A percentile compares a stretch with the other conserved stretches of the same genome.
Conservation (phyloP, 805 yeast species). For the Zygoascus ofunaensis region DNA sequence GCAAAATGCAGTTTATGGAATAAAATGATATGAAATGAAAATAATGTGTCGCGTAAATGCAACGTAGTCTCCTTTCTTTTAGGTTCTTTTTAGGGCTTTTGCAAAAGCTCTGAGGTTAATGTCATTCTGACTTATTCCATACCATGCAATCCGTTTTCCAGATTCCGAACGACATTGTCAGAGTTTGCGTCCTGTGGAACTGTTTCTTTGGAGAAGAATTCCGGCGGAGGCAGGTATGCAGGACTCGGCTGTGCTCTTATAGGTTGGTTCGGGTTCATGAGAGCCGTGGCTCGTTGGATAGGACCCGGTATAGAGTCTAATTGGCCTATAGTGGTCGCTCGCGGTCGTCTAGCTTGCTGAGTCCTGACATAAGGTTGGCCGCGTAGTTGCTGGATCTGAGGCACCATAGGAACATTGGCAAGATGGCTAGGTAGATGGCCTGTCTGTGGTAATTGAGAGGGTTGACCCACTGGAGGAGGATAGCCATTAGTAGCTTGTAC, state of each 20-base stretch:
- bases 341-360: slow-evolving; percentile 20
- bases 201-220: slow-evolving; percentile 7
- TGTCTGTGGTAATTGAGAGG: no score
- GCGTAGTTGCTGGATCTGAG: slow-evolving; percentile 2
- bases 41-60: no score
- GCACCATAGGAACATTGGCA: background rate
- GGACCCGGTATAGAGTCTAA: slow-evolving; percentile 33
- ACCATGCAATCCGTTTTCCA: slow-evolving; percentile 24
- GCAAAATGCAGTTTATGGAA: no score
- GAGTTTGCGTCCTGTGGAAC: slow-evolving; percentile 1
- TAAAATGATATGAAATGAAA: no score
- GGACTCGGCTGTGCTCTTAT: slow-evolving; percentile 34
- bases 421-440: no score
- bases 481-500: no score
- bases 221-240: slow-evolving; percentile 34
- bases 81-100: no score
- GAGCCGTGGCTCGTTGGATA: slow-evolving; percentile 34
- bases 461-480: no score
- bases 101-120: no score
- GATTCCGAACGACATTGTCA: slow-evolving; percentile 24
- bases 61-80: no score
- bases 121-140: no score
- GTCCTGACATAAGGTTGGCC: background rate
- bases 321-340: slow-evolving; percentile 35
- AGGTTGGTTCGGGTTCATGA: slow-evolving; percentile 30